Percentiles rank a stretch among this genome's conserved stretches.
These are phyloP conservation scores for Lanmaoa rubissima DNA, from an alignment of 768 basidiomycete genomes.

Conservation along the genomic window DNA sequence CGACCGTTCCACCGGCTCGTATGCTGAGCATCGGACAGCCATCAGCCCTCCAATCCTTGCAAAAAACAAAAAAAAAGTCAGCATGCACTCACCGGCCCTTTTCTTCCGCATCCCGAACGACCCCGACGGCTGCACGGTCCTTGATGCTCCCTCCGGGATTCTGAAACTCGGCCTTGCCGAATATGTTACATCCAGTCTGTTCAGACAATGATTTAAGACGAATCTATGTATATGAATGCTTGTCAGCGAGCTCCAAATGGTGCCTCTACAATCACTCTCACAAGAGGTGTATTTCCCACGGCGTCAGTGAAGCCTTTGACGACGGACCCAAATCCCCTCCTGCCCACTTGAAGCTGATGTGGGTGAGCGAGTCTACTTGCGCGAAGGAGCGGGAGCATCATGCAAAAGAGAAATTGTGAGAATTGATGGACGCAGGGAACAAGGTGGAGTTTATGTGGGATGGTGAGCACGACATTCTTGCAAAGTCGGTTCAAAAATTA, in stretches of 20 bases:
- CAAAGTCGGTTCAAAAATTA: background rate
- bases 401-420: constrained; percentile 1
- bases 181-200: constrained; percentile 77
- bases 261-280: constrained; percentile 34
- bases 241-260: background rate
- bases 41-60: background rate
- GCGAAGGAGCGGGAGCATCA: constrained; percentile 34
- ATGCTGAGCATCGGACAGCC: constrained; percentile 44
- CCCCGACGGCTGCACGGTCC: constrained; percentile 91
- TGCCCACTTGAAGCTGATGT: background rate
- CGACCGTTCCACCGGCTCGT: constrained; percentile 88
- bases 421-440: background rate
- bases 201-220: constrained; percentile 79
- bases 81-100: constrained; percentile 61
- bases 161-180: constrained; percentile 98
- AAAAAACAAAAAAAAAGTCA: background rate
- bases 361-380: constrained; percentile 26
- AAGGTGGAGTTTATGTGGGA: background rate
- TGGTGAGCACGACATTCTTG: constrained; percentile 21
- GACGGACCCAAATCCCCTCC: constrained; percentile 40
- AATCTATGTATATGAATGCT: constrained; percentile 51
- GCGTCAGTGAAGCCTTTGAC: constrained; percentile 84
- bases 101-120: constrained; percentile 84
- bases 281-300: constrained; percentile 92
- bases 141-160: constrained; percentile 98